A percentile compares a stretch with the other conserved stretches of the same genome.
Conservation (phyloP, 1,284 basidiomycete species). For the Irpex lacteus region DNA sequence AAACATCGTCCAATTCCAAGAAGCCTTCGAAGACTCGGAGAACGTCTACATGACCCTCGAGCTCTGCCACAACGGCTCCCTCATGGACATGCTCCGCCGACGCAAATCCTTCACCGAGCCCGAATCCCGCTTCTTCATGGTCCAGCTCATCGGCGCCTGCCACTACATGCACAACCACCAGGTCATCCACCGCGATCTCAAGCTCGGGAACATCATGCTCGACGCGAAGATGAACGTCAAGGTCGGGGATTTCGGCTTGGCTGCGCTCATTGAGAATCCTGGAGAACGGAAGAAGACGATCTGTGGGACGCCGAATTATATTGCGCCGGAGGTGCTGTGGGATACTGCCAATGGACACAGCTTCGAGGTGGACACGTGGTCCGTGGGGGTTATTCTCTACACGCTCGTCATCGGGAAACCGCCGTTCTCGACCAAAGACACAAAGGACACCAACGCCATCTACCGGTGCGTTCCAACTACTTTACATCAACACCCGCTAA, state of each 20-base stretch:
- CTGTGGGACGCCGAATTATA: constrained; percentile 98
- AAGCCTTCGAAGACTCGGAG: constrained; percentile 94
- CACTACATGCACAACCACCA: constrained; percentile 96
- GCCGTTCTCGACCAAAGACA: constrained; percentile 81
- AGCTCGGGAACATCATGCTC: constrained; percentile 94
- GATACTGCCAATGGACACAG: constrained; percentile 95
- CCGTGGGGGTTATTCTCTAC: constrained; percentile 95
- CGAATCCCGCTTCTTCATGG: constrained; percentile 89
- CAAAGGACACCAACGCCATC: constrained; percentile 91
- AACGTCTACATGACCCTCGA: constrained; percentile 98
- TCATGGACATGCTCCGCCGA: constrained; percentile 89
- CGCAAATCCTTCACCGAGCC: constrained; percentile 90
- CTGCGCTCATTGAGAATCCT: constrained; percentile 93
- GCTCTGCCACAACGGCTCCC: constrained; percentile 85
- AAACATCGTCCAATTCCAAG: constrained; percentile 90
- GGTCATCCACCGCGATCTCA: constrained; percentile 95
- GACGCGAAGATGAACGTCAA: constrained; percentile 93
- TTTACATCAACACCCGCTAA: neutral
- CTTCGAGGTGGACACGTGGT: constrained; percentile 99
- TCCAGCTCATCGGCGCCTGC: constrained; percentile 94
- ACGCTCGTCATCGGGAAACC: constrained; percentile 93
- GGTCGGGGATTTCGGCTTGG: constrained; percentile 96
- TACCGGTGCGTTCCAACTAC: constrained; percentile 63
- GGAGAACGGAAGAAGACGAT: constrained; percentile 99
- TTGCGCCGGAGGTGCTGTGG: constrained; percentile 96